phyloP scores from a whole-genome alignment of 371 early-diverging fungal species.

The Funneliformis caledonium region DNA sequence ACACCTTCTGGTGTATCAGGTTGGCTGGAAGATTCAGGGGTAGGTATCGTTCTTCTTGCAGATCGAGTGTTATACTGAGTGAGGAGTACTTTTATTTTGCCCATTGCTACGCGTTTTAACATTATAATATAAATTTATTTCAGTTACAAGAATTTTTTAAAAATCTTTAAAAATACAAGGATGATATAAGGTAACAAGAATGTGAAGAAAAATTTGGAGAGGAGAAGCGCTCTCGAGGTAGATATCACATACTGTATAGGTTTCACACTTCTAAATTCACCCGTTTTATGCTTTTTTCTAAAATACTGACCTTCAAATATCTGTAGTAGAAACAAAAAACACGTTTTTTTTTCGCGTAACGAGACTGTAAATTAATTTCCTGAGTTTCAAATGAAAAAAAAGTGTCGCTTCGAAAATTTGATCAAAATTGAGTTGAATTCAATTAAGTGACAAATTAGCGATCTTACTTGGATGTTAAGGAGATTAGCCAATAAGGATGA shows the following conservation, averaged over 20 bases:
- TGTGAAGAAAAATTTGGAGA: background rate
- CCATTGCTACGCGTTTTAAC: background rate
- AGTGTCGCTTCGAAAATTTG: background rate
- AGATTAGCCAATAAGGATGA: no score
- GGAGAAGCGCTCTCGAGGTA: no score
- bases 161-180: background rate
- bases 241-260: background rate
- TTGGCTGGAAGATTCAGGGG: background rate
- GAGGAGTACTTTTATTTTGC: background rate
- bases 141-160: background rate
- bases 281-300: background rate
- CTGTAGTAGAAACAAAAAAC: background rate
- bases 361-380: background rate
- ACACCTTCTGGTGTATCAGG: background rate
- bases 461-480: no score
- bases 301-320: background rate
- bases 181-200: background rate
- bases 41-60: background rate
- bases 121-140: background rate
- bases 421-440: background rate
- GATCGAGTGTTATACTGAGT: background rate
- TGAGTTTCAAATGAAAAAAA: background rate
- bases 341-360: constrained; percentile 1
- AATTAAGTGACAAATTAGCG: background rate
- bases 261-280: background rate